Conservation (phyloP, 192 early-diverging fungal genomes). For the Kickxella alabastrina region DNA sequence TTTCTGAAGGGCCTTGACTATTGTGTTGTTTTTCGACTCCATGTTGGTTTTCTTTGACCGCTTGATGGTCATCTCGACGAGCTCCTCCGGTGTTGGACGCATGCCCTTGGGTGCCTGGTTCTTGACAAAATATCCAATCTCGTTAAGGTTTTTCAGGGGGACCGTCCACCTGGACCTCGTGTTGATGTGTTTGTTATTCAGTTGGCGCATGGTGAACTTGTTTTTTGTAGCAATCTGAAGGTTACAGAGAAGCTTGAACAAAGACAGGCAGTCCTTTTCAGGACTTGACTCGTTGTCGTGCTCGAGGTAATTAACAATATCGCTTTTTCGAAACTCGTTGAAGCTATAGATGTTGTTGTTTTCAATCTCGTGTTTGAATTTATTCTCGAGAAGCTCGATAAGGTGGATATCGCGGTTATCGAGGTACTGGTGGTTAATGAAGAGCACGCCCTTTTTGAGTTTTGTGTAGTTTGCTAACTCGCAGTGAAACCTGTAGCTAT, state of each 20-base stretch:
- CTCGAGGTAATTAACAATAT: neutral
- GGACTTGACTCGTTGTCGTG: conserved; percentile 1
- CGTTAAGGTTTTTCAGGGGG: neutral
- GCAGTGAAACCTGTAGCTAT: neutral
- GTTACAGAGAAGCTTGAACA: neutral
- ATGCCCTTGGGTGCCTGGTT: neutral
- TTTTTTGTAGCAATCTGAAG: neutral
- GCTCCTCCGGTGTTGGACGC: neutral
- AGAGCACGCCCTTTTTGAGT: neutral
- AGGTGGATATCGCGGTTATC: neutral
- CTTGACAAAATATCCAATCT: neutral
- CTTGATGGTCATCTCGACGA: too few relatives aligned
- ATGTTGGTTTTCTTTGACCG: too few relatives aligned
- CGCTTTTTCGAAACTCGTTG: too few relatives aligned
- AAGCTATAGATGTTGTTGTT: neutral
- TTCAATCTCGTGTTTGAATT: neutral
- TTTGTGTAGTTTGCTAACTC: neutral
- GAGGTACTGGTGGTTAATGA: neutral
- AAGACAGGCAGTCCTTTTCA: neutral
- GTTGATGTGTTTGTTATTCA: conserved; percentile 2
- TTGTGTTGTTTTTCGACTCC: neutral
- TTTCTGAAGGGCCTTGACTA: neutral
- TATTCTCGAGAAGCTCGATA: neutral
- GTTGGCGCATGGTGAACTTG: neutral
- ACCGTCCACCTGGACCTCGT: neutral